Evolutionary conservation across 73 alveolate species (phyloP), one percentile per base, ranked within the genome.

Genomic region (Paramecium octaurelia): DNA sequence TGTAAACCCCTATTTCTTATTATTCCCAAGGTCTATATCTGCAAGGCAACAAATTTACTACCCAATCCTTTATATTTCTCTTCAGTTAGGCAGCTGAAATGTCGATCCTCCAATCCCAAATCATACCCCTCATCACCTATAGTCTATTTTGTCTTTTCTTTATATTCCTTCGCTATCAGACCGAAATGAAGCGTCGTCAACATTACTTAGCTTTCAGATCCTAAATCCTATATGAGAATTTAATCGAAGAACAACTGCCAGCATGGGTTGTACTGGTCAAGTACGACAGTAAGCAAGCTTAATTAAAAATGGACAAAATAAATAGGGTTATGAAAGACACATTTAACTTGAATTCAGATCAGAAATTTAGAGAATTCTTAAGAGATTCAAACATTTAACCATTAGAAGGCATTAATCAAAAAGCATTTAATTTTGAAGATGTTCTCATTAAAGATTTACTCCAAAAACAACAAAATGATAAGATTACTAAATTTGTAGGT

Each of bases 211-310:
- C 88, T 5, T 38, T 38, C n/a, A 14, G 88, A 10, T 42, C 58
- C 12, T 36, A 75, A 38, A 38, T 21, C 18, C 54, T 38, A 14
- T 38, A 75, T 75, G 88, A 75, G 59, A 75, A 75, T 75, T 23
- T 75, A n/a, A 75, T 75, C 0, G 88, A 75, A 42, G 88, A 75
- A 18, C 20, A 38, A 38, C 3, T 75, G n/a, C 88, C 88, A 35
- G 88, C 88, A 18, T 75, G 88, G 88, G 59, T 75, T n/a, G 88
- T 75, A 0, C 1, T 75, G 29, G 59, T 75, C 29, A 75, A 75
- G 18, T 75, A 75, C n/a, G 88, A 75, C 38, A 75, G 29, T 12
- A 21, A 75, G 31, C 10, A 75, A 20, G 88, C 88, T 42, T 10
- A 75, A 4, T 42, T 75, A 4, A 75, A 75, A 38, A 38, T 75